Base-by-base conservation (phyloP, 1,284 basidiomycete genomes). In the Meripilus lineatus region DNA sequence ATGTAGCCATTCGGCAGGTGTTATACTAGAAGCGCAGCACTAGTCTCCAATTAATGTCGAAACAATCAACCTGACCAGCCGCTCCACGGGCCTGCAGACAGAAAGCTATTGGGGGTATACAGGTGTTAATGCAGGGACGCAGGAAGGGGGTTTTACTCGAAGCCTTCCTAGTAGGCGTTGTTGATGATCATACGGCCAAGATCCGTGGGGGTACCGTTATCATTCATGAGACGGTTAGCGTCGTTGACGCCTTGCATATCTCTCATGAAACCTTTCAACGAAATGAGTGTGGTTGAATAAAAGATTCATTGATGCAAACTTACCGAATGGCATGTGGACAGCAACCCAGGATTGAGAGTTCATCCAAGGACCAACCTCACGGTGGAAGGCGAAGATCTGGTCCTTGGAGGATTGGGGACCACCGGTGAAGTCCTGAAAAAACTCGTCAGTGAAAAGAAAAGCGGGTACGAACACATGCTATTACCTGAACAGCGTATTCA, bases 321-420 rank as follows among this genome's bases (percentile, higher is more conserved):
- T 49, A 81, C 89, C 87, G 59, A 89, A 93, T 32, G 79, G 77
- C 57, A 79, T 79, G 64, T 83, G 86, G 23, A 68, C 67, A 35
- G 68, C 57, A 38, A 92, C 68, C 58, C 70, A 84, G 34, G 59
- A 41, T 14, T 76, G 73, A 22, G 50, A 47, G 50, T 89, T 73
- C 65, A 85, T 69, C 62, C 72, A 93, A 2, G 48, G 36, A 20
- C 72, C 75, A 26, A 79, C 73, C 5, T 59, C 63, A 28, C 56
- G 52, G 70, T 87, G 81, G 69, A 90, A 85, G 23, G 53, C 50
- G 59, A 65, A 75, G 50, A 80, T 72, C 38, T 84, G 66, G 18
- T 58, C 62, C 39, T 54, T 49, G 46, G 48, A 51, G 53, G 78
- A 76, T 58, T 85, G 81, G 1, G 69, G 57, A 26, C 75, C 77